These are phyloP conservation scores for Hericium alpestre DNA, from an alignment of 768 basidiomycete genomes.

Conservation along the genomic window DNA sequence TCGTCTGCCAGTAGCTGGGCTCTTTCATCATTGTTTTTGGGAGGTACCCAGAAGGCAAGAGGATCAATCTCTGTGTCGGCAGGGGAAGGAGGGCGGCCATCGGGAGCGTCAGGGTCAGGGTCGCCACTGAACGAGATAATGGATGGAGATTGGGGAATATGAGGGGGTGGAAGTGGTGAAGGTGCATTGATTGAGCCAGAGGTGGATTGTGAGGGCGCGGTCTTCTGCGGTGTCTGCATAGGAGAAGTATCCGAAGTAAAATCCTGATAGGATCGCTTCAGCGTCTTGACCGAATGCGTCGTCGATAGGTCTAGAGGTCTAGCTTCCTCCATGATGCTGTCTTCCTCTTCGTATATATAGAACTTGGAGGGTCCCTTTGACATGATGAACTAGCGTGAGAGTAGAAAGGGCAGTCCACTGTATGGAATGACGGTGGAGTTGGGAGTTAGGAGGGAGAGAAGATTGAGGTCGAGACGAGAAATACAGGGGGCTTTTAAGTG, in stretches of 20 bases:
- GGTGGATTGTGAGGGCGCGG: neutral
- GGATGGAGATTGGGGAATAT: neutral
- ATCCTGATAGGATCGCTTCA: neutral
- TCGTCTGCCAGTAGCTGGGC: constrained; percentile 4
- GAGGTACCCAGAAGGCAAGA: neutral
- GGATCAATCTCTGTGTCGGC: neutral
- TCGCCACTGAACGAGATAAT: neutral
- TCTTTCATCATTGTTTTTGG: constrained; percentile 1
- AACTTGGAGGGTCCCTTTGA: neutral
- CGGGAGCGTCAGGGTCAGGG: neutral
- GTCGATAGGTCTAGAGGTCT: too few relatives aligned
- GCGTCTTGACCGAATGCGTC: neutral
- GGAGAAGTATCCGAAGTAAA: neutral
- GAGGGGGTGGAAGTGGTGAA: neutral
- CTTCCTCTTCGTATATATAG: neutral
- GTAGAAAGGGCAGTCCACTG: too few relatives aligned
- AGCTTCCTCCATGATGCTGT: neutral
- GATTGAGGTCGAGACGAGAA: neutral
- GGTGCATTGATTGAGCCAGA: neutral
- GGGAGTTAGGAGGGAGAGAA: neutral
- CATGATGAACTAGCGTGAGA: neutral
- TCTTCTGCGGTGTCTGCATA: too few relatives aligned
- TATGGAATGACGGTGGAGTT: neutral
- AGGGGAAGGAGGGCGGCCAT: neutral
- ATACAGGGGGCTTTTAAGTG: neutral